A percentile compares a stretch with the other conserved stretches of the same genome.
Evolutionary conservation across 768 basidiomycete genomes (phyloP).

Genomic region (Russula foetens): DNA sequence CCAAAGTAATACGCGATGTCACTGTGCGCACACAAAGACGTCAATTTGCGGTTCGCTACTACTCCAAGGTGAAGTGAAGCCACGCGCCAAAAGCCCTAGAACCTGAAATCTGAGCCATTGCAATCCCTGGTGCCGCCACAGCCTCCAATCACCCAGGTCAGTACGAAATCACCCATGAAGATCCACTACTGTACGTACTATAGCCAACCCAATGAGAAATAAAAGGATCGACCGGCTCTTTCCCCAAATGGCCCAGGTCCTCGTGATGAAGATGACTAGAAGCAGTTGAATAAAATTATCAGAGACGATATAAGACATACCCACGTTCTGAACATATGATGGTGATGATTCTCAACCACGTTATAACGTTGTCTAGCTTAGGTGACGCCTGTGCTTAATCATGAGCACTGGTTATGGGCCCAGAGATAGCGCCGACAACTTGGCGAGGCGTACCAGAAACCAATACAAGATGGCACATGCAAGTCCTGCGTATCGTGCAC

Average conservation of each 20-base stretch:
- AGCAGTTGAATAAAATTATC: background rate
- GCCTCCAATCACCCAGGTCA: background rate
- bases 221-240: conserved; percentile 15
- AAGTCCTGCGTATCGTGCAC: conserved; percentile 7
- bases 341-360: background rate
- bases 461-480: background rate
- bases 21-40: background rate
- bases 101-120: background rate
- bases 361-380: too few relatives aligned
- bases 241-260: conserved; percentile 27
- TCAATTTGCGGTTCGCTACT: background rate
- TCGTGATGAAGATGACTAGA: conserved; percentile 22
- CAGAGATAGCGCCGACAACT: too few relatives aligned
- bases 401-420: too few relatives aligned
- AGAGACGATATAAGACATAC: background rate
- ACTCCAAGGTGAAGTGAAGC: background rate
- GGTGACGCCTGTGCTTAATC: too few relatives aligned
- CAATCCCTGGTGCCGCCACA: background rate
- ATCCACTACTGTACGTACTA: conserved; percentile 2
- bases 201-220: background rate
- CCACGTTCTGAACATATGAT: conserved; percentile 7
- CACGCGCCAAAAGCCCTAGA: background rate
- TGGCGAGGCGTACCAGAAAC: background rate
- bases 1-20: background rate
- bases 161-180: background rate